Evolutionary conservation across 140 eudicot genomes (phyloP).

Genomic region (Bidens hawaiensis): DNA sequence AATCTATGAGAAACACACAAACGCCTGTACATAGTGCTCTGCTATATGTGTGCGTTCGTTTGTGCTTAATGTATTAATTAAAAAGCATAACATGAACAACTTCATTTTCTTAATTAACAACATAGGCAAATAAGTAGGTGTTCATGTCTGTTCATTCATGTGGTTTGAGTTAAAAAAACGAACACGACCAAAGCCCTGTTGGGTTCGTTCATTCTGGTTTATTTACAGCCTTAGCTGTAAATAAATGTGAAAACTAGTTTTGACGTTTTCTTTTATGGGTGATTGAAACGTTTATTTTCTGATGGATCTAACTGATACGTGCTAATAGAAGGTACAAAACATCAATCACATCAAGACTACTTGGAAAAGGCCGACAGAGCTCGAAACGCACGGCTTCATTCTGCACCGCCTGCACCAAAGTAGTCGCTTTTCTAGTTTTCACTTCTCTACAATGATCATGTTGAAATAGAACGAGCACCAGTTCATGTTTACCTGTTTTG

Average conservation of each 20-base stretch:
- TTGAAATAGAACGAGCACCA: not conserved
- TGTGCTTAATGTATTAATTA: not conserved
- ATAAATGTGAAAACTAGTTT: not conserved
- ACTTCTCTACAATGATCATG: constrained; percentile 7
- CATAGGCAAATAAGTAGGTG: not conserved
- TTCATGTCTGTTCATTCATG: not conserved
- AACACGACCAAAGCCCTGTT: not conserved
- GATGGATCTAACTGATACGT: not conserved
- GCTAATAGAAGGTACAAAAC: constrained; percentile 64
- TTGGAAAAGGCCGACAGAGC: constrained; percentile 92
- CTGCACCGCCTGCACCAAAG: constrained; percentile 59
- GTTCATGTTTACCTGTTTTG: constrained; percentile 6
- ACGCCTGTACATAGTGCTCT: not conserved
- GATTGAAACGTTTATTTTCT: not conserved
- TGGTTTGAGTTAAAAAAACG: not conserved
- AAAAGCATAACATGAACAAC: not conserved
- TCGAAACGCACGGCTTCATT: constrained; percentile 68
- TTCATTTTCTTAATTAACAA: not conserved
- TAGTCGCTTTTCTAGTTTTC: constrained; percentile 18
- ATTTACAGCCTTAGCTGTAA: not conserved
- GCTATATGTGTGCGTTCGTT: not conserved
- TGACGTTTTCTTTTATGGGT: not conserved
- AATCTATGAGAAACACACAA: not conserved
- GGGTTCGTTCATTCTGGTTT: not conserved
- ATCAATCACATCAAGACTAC: constrained; percentile 93